Conservation (phyloP, 352 stramenopile species). For the Globisporangium carolinianum region DNA sequence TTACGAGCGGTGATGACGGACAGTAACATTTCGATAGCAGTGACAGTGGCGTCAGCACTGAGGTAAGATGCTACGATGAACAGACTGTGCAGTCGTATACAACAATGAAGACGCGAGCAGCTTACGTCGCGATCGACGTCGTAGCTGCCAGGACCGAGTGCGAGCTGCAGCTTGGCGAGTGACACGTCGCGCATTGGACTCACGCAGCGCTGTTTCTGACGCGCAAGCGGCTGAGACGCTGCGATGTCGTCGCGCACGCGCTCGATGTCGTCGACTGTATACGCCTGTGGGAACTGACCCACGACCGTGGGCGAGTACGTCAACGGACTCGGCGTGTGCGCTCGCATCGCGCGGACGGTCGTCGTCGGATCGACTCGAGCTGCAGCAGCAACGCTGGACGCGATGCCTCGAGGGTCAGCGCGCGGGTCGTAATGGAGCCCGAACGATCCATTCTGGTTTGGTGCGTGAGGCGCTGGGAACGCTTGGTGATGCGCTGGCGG, state of each 20-base stretch:
- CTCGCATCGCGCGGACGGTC: conserved; percentile 5
- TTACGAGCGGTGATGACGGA: background rate
- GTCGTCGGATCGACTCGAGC: conserved; percentile 1
- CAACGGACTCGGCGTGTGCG: conserved; percentile 17
- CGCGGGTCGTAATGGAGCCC: conserved; percentile 20
- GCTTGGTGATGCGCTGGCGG: conserved; percentile 13
- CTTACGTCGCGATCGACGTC: conserved; percentile 37
- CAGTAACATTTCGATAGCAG: no score
- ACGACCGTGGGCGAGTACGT: conserved; percentile 31
- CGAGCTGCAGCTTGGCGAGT: conserved; percentile 20
- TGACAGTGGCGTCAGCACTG: background rate
- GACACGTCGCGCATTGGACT: conserved; percentile 9
- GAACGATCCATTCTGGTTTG: conserved; percentile 31
- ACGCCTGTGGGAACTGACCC: conserved; percentile 38
- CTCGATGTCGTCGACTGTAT: conserved; percentile 35
- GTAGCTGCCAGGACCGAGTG: conserved; percentile 47
- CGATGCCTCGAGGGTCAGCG: conserved; percentile 4
- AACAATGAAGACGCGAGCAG: background rate
- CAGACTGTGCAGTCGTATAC: no score
- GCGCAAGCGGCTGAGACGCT: background rate
- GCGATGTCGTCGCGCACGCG: conserved; percentile 5
- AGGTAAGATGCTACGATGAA: no score
- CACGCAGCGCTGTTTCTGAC: conserved; percentile 8
- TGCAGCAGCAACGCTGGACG: background rate
- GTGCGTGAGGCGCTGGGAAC: conserved; percentile 8